Percentiles rank a stretch among this genome's conserved stretches.
Evolutionary conservation across 805 yeast species (phyloP).

Genomic region (Scheffersomyces spartinae): DNA sequence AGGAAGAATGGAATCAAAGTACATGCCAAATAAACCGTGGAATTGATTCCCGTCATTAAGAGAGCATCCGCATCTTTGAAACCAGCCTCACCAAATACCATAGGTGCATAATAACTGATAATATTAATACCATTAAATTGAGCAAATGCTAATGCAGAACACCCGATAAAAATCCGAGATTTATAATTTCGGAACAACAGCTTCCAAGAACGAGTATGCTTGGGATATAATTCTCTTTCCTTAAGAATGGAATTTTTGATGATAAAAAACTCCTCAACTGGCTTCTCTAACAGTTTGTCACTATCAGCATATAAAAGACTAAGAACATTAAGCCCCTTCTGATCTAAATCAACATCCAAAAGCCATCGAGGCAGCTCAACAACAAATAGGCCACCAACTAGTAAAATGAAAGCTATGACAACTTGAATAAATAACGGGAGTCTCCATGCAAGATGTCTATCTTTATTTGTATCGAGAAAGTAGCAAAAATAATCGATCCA

Average conservation of each 20-base stretch:
- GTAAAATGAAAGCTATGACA: conserved; percentile 55
- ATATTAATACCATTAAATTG: conserved; percentile 46
- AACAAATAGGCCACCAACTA: conserved; percentile 64
- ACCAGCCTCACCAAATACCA: conserved; percentile 38
- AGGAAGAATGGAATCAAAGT: conserved; percentile 36
- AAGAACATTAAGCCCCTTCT: conserved; percentile 35
- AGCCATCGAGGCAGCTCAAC: conserved; percentile 91
- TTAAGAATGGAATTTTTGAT: conserved; percentile 34
- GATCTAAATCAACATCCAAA: conserved; percentile 65
- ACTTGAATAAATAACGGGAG: conserved; percentile 70
- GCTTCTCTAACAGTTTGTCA: conserved; percentile 14
- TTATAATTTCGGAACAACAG: conserved; percentile 36
- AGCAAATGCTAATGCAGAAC: conserved; percentile 33
- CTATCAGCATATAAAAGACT: conserved; percentile 18
- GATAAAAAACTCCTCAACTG: conserved; percentile 31
- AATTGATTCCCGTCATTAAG: conserved; percentile 33
- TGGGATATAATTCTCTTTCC: conserved; percentile 27
- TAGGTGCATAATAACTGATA: conserved; percentile 47
- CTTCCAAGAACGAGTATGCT: conserved; percentile 28
- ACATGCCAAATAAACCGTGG: conserved; percentile 24
- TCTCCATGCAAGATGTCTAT: conserved; percentile 54
- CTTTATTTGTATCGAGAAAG: conserved; percentile 42
- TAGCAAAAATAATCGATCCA: conserved; percentile 81
- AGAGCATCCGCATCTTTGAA: conserved; percentile 30
- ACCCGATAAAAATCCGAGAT: conserved; percentile 41